Conservation (phyloP, 805 yeast genomes). For the Wickerhamiella galacta region DNA sequence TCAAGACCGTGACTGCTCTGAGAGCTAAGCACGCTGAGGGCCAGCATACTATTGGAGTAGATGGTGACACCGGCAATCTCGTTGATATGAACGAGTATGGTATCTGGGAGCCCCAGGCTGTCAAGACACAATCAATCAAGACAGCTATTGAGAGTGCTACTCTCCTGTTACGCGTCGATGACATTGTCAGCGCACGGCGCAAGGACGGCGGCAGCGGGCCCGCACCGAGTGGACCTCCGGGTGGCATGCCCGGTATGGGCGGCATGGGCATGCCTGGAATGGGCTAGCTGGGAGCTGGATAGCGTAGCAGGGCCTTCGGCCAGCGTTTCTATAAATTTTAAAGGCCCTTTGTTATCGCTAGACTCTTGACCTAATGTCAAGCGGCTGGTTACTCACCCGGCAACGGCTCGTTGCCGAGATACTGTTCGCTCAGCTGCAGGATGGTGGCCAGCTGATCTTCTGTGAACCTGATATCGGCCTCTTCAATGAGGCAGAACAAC, state of each 20-base stretch:
- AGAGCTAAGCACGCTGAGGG: slow-evolving; percentile 97
- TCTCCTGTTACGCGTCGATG: slow-evolving; percentile 86
- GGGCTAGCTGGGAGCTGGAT: slow-evolving; percentile 2
- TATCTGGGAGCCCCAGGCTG: slow-evolving; percentile 98
- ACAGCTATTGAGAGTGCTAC: slow-evolving; percentile 98
- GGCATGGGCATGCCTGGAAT: slow-evolving; percentile 14
- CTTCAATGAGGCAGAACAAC: slow-evolving; percentile 69
- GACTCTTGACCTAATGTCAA: too few relatives aligned
- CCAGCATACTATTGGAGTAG: slow-evolving; percentile 69
- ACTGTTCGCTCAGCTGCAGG: slow-evolving; percentile 35
- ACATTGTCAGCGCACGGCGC: slow-evolving; percentile 91
- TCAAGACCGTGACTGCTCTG: slow-evolving; percentile 71
- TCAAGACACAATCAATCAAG: slow-evolving; percentile 90
- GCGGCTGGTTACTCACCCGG: too few relatives aligned
- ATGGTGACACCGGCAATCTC: slow-evolving; percentile 85
- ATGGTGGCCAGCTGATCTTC: slow-evolving; percentile 48
- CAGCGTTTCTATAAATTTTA: too few relatives aligned
- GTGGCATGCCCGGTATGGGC: slow-evolving; percentile 12
- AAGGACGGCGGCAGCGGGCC: slow-evolving; percentile 20
- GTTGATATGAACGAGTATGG: slow-evolving; percentile 95
- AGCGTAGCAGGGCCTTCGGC: too few relatives aligned
- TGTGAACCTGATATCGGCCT: slow-evolving; percentile 74
- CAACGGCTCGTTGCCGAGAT: slow-evolving; percentile 18
- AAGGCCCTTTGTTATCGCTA: too few relatives aligned
- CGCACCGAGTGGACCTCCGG: slow-evolving; percentile 3